phyloP scores from a whole-genome alignment of 2,329 filamentous ascomycete genomes.

The Fusarium sp. region DNA sequence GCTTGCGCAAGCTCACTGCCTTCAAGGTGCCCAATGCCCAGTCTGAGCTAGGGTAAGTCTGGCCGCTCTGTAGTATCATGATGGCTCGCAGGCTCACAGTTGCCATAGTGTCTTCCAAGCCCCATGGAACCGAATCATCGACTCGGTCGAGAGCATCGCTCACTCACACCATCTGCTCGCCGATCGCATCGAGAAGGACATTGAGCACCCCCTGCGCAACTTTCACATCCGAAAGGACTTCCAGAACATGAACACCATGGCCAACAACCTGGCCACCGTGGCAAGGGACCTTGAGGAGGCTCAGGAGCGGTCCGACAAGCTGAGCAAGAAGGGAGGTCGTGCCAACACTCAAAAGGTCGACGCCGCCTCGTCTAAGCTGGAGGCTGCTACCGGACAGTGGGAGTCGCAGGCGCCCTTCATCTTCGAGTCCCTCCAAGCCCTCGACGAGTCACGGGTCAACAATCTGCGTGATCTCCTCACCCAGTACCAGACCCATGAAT shows the following conservation, averaged over 20 bases:
- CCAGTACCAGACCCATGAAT: slow-evolving; percentile 92
- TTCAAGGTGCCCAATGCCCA: slow-evolving; percentile 79
- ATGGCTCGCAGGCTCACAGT: slow-evolving; percentile 27
- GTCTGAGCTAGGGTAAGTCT: slow-evolving; percentile 85
- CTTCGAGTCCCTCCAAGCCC: slow-evolving; percentile 90
- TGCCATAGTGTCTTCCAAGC: slow-evolving; percentile 82
- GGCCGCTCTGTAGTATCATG: not conserved
- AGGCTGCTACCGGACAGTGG: slow-evolving; percentile 87
- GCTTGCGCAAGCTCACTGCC: slow-evolving; percentile 82
- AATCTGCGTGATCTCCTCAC: slow-evolving; percentile 91
- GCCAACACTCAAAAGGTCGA: slow-evolving; percentile 83
- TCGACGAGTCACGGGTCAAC: slow-evolving; percentile 91
- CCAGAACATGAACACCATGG: slow-evolving; percentile 82
- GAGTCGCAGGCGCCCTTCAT: slow-evolving; percentile 94
- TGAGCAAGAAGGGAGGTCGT: slow-evolving; percentile 81
- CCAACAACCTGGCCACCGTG: slow-evolving; percentile 81
- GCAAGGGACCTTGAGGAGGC: slow-evolving; percentile 88
- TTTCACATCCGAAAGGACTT: slow-evolving; percentile 83
- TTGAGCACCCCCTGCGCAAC: slow-evolving; percentile 83
- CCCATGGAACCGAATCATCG: slow-evolving; percentile 90
- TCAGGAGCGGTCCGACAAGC: slow-evolving; percentile 86
- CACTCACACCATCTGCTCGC: slow-evolving; percentile 85
- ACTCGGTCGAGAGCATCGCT: slow-evolving; percentile 83
- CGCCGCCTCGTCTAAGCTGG: slow-evolving; percentile 76
- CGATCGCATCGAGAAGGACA: slow-evolving; percentile 85